Conservation (phyloP, 805 yeast species). For the Saccharomycopsis capsularis region DNA sequence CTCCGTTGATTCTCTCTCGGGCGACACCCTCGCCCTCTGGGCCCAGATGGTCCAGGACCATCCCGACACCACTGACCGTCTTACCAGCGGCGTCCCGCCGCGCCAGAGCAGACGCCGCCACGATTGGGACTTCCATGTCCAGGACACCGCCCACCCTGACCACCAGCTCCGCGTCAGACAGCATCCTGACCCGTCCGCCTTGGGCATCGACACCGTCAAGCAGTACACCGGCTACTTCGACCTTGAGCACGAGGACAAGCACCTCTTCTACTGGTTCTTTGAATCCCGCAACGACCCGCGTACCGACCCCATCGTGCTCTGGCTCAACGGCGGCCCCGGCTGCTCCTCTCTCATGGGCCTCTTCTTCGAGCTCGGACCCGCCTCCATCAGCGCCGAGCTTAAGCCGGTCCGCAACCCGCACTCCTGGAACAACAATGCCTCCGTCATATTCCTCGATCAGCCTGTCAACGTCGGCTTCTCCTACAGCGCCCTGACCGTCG, state of each 20-base stretch:
- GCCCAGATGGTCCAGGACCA: constrained; percentile 52
- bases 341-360: constrained; percentile 88
- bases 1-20: constrained; percentile 43
- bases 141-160: constrained; percentile 31
- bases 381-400: constrained; percentile 56
- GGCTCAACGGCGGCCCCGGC: constrained; percentile 97
- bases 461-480: constrained; percentile 93
- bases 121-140: constrained; percentile 34
- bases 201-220: constrained; percentile 76
- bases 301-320: constrained; percentile 75
- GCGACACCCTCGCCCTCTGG: constrained; percentile 50
- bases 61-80: constrained; percentile 45
- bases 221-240: constrained; percentile 86
- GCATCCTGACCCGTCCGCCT: constrained; percentile 50
- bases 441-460: constrained; percentile 86
- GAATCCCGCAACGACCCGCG: constrained; percentile 85
- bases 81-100: constrained; percentile 31
- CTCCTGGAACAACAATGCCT: constrained; percentile 90
- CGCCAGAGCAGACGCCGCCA: background rate
- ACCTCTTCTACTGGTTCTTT: constrained; percentile 89
- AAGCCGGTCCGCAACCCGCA: constrained; percentile 72
- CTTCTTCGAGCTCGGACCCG: constrained; percentile 87
- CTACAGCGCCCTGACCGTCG: constrained; percentile 48
- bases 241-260: constrained; percentile 65
- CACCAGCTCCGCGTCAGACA: constrained; percentile 56